phyloP scores from a whole-genome alignment of 139 green algal species.

The Chlorella sp. region DNA sequence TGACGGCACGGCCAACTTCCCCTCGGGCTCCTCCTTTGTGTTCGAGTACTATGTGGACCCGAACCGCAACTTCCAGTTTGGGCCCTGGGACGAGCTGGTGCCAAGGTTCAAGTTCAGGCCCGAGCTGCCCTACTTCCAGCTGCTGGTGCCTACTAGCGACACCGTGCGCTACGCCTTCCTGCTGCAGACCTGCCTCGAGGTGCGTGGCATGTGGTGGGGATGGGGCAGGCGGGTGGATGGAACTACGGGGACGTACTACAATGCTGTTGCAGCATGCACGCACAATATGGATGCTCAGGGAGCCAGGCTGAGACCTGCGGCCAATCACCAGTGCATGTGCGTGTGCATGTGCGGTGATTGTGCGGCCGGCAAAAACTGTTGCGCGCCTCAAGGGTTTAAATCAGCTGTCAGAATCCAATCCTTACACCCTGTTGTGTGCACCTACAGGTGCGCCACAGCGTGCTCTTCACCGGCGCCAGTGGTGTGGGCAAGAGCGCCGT shows the following conservation, averaged over 20 bases:
- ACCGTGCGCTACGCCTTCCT: conserved; percentile 46
- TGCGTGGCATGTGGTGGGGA: too few relatives aligned
- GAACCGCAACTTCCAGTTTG: conserved; percentile 20
- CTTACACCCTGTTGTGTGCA: too few relatives aligned
- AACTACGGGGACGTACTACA: too few relatives aligned
- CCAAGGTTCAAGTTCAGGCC: conserved; percentile 54
- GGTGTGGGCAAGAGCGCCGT: conserved; percentile 73
- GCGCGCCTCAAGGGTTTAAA: too few relatives aligned
- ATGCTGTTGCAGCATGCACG: too few relatives aligned
- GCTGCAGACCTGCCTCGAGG: conserved; percentile 28
- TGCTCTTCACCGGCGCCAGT: conserved; percentile 51
- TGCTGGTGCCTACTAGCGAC: conserved; percentile 77
- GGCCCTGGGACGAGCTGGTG: conserved; percentile 49
- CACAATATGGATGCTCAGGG: too few relatives aligned
- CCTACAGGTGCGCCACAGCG: conserved; percentile 5
- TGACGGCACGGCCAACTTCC: conserved; percentile 34
- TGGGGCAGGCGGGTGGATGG: too few relatives aligned
- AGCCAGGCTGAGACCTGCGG: too few relatives aligned
- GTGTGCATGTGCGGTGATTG: neutral
- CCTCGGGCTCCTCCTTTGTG: conserved; percentile 37
- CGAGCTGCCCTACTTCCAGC: conserved; percentile 52
- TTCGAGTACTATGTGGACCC: conserved; percentile 71
- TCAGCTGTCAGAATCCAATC: too few relatives aligned
- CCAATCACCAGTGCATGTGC: too few relatives aligned
- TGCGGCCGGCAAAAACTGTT: too few relatives aligned